phyloP scores from a whole-genome alignment of 805 yeast genomes.

The Candida odintsovae region DNA sequence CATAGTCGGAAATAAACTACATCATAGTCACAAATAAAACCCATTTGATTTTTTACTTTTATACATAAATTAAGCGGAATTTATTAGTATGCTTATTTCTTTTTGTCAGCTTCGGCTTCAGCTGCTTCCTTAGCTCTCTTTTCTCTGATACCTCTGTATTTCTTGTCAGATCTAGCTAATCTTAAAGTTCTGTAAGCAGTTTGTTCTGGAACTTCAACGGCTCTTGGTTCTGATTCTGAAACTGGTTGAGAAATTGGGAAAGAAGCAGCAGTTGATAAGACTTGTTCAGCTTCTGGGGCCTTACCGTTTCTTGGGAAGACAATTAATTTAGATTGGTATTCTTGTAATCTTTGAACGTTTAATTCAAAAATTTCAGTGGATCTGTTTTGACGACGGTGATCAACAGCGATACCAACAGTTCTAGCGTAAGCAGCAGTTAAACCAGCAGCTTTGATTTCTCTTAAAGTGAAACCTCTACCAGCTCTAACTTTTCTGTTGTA shows the following conservation, averaged over 20 bases:
- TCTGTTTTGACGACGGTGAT: constrained; percentile 99
- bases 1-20: not conserved
- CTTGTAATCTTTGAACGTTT: constrained; percentile 94
- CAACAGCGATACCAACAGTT: constrained; percentile 97
- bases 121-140: constrained; percentile 97
- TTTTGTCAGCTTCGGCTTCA: constrained; percentile 99
- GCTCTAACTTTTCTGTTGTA: constrained; percentile 99
- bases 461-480: constrained; percentile 98
- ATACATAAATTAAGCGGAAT: constrained; percentile 1
- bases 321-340: constrained; percentile 92
- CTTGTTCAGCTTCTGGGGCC: constrained; percentile 77
- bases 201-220: constrained; percentile 63
- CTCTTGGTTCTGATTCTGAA: constrained; percentile 76
- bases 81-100: constrained; percentile 57
- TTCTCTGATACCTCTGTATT: constrained; percentile 91
- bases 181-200: constrained; percentile 93
- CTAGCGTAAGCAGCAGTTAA: constrained; percentile 91
- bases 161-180: constrained; percentile 91
- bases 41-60: not conserved
- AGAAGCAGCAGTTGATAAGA: constrained; percentile 62
- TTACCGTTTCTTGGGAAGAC: constrained; percentile 91
- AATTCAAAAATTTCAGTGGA: constrained; percentile 90
- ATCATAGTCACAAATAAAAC: not conserved
- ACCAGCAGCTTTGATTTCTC: constrained; percentile 98
- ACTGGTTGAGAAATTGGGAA: constrained; percentile 89